phyloP scores from a whole-genome alignment of 2,329 filamentous ascomycete species.

The Ophiosphaerella korrae region DNA sequence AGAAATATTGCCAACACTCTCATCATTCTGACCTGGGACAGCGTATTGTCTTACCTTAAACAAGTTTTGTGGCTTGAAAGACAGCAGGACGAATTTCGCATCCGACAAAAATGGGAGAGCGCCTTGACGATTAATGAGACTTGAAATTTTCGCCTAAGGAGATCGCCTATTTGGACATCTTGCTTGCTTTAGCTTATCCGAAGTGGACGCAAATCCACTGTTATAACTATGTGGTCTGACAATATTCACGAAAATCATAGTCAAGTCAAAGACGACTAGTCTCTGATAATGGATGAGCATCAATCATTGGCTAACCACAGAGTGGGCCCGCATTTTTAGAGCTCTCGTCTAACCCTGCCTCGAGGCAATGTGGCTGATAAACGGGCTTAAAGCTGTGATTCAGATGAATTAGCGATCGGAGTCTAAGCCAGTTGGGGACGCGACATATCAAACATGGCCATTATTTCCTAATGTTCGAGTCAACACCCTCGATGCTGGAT shows the following conservation, averaged over 20 bases:
- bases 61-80: constrained; percentile 17
- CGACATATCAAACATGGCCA: neutral
- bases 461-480: neutral
- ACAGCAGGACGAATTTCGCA: constrained; percentile 1
- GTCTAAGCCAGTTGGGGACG: constrained; percentile 1
- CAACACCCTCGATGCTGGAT: no score
- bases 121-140: neutral
- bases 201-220: no score
- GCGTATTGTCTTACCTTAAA: constrained; percentile 2
- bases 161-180: no score
- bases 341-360: no score
- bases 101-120: constrained; percentile 15
- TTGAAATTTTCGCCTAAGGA: neutral
- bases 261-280: constrained; percentile 14
- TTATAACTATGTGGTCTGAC: neutral
- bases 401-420: neutral
- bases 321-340: neutral
- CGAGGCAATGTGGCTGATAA: neutral
- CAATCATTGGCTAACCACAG: neutral
- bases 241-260: neutral
- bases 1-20: neutral
- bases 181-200: no score
- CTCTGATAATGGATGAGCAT: constrained; percentile 7
- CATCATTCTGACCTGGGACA: constrained; percentile 10
- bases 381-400: neutral